Percentiles rank a stretch among this genome's conserved stretches.
Evolutionary conservation across 2,329 filamentous ascomycete genomes (phyloP).

Genomic region (Colletotrichum incanum): DNA sequence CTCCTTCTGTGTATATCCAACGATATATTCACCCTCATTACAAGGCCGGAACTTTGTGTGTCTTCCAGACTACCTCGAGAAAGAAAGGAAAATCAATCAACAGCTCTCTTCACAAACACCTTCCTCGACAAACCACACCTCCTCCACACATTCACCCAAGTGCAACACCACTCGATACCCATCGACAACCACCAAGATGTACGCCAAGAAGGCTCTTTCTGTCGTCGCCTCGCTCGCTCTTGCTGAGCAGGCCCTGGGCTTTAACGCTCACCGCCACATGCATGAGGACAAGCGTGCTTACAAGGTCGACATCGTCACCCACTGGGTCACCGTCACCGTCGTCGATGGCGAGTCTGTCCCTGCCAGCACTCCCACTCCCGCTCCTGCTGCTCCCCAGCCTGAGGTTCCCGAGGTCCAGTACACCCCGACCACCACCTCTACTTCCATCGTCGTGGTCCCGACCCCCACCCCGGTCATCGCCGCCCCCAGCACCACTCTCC

Average conservation of each 20-base stretch:
- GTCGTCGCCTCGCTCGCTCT: slow-evolving; percentile 61
- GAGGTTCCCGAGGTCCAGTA: slow-evolving; percentile 23
- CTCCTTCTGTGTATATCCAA: slow-evolving; percentile 39
- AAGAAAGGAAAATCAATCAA: slow-evolving; percentile 22
- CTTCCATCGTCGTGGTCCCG: slow-evolving; percentile 32
- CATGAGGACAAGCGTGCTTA: slow-evolving; percentile 56
- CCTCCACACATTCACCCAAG: slow-evolving; percentile 30
- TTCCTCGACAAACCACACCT: slow-evolving; percentile 35
- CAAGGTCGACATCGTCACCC: slow-evolving; percentile 54
- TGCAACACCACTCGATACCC: slow-evolving; percentile 22
- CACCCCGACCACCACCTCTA: slow-evolving; percentile 39
- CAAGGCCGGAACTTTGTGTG: slow-evolving; percentile 29
- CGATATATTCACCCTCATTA: slow-evolving; percentile 40
- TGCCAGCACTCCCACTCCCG: slow-evolving; percentile 27
- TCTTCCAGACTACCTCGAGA: slow-evolving; percentile 17
- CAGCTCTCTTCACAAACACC: slow-evolving; percentile 24
- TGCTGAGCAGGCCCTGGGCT: slow-evolving; percentile 60
- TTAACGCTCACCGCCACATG: slow-evolving; percentile 60
- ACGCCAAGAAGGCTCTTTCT: slow-evolving; percentile 58
- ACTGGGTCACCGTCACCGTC: slow-evolving; percentile 61
- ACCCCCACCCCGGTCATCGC: slow-evolving; percentile 24
- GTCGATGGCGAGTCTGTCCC: slow-evolving; percentile 49
- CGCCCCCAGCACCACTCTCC: slow-evolving; percentile 44
- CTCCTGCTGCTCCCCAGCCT: slow-evolving; percentile 23
- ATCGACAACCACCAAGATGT: slow-evolving; percentile 55